Evolutionary conservation across 169 alveolate species (phyloP), one percentile per base, ranked within the genome.

Genomic region (Plasmodium gaboni): DNA sequence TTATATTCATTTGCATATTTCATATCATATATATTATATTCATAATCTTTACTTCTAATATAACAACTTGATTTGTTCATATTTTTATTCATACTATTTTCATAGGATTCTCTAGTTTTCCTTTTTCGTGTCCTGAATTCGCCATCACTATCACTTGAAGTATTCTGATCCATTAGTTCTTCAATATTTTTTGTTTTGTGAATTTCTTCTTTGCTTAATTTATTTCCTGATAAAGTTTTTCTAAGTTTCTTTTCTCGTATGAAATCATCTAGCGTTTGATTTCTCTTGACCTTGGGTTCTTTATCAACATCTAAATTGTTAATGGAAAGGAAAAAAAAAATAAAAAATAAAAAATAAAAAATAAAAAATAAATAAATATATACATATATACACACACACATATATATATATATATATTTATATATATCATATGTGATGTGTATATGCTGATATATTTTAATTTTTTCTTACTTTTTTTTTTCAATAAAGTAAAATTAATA

Each of bases 161-260:
- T 46, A 46, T 85, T 85, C 6, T 72, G 53, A 2, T 85, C 92
- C 74, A 85, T 85, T 44, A 70, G 44, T 19, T 61, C 50, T 38
- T 85, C 92, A 15, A 85, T 70, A 24, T 68, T 60, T 44, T 46
- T 69, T 44, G 92, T 73, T 72, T 85, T 85, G 2, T 70, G 17
- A 44, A 85, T 85, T 22, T 85, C 92, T 13, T 85, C 87, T 51
- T 85, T 68, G 57, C 76, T 85, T 71, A 85, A 17, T 59, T 85
- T 85, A 13, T 68, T 55, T 4, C 69, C 48, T 2, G 87, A 57
- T 17, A 59, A 57, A 1, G 15, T 85, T 63, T 85, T 68, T 22
- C 71, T 87, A 2, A 85, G 57, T 59, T 71, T 68, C n/a, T 85
- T 85, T 71, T 85, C 83, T 13, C 87, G 44, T 12, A 85, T 70